A percentile compares a stretch with the other conserved stretches of the same genome.
Conservation (phyloP, 2,329 filamentous ascomycete genomes). For the Diaporthe helianthi region DNA sequence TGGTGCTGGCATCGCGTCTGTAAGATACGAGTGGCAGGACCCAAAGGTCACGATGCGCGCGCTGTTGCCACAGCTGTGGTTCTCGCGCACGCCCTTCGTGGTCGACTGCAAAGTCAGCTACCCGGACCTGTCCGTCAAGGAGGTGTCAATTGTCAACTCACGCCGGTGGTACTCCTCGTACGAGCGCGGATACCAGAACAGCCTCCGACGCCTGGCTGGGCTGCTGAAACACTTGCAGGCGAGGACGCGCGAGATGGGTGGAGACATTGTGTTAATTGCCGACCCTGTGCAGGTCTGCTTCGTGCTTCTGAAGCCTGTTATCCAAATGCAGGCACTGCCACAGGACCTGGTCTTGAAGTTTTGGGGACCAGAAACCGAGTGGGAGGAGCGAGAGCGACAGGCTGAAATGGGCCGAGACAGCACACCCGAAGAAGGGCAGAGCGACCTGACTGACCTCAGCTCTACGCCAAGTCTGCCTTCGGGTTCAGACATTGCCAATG, state of each 20-base stretch:
- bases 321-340: not conserved
- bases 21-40: not conserved
- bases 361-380: slow-evolving; percentile 15
- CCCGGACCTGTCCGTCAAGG: not conserved
- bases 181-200: slow-evolving; percentile 11
- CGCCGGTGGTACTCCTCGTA: slow-evolving; percentile 1
- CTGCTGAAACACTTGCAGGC: slow-evolving; percentile 6
- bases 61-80: slow-evolving; percentile 27
- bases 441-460: slow-evolving; percentile 21
- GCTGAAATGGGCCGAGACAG: not conserved
- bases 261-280: slow-evolving; percentile 12
- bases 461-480: slow-evolving; percentile 10
- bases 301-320: slow-evolving; percentile 1
- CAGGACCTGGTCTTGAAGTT: slow-evolving; percentile 14
- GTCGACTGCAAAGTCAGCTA: slow-evolving; percentile 12
- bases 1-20: not conserved
- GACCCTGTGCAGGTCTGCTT: slow-evolving; percentile 22
- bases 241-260: slow-evolving; percentile 19
- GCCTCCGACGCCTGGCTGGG: slow-evolving; percentile 17
- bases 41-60: not conserved
- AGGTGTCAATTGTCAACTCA: not conserved
- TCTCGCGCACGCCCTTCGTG: slow-evolving; percentile 29
- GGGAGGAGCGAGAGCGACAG: not conserved
- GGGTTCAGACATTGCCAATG: not conserved
- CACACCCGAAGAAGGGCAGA: slow-evolving; percentile 10